Conservation (phyloP, 192 early-diverging fungal genomes). For the Entophlyctis luteolus region DNA sequence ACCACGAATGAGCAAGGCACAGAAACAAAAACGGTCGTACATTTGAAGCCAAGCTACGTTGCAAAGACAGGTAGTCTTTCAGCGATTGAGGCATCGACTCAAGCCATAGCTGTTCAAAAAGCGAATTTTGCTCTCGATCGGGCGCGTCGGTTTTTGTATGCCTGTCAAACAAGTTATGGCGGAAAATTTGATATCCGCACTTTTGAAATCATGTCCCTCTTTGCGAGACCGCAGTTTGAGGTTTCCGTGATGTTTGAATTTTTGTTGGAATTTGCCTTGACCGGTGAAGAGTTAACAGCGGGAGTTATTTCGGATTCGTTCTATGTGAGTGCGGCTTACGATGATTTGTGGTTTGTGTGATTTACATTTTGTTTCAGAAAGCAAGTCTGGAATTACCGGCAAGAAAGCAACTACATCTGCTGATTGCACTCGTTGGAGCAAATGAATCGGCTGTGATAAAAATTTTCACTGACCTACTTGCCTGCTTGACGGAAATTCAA, state of each 20-base stretch:
- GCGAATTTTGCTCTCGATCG: background rate
- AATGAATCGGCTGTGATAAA: background rate
- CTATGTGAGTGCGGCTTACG: too few species aligned
- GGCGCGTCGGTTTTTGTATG: background rate
- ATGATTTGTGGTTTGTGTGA: too few species aligned
- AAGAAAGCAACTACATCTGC: constrained; percentile 9
- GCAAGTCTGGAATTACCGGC: background rate
- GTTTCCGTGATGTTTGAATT: constrained; percentile 6
- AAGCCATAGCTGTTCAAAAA: too few species aligned
- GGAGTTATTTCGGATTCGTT: constrained; percentile 6
- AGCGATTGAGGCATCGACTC: too few species aligned
- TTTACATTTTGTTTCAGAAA: too few species aligned
- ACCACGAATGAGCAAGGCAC: background rate
- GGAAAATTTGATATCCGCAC: constrained; percentile 18
- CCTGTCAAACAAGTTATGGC: background rate
- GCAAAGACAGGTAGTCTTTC: too few species aligned
- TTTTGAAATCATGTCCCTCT: constrained; percentile 4
- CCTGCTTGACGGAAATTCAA: background rate
- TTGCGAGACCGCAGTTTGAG: constrained; percentile 10
- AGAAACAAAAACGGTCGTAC: too few species aligned
- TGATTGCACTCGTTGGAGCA: background rate
- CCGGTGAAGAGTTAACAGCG: background rate
- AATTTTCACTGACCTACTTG: constrained; percentile 1
- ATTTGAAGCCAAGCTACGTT: too few species aligned
- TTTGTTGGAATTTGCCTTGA: background rate